These are phyloP conservation scores for Tetrapyrgos nigripes DNA, from an alignment of 1,284 basidiomycete species.

Conservation along the genomic window DNA sequence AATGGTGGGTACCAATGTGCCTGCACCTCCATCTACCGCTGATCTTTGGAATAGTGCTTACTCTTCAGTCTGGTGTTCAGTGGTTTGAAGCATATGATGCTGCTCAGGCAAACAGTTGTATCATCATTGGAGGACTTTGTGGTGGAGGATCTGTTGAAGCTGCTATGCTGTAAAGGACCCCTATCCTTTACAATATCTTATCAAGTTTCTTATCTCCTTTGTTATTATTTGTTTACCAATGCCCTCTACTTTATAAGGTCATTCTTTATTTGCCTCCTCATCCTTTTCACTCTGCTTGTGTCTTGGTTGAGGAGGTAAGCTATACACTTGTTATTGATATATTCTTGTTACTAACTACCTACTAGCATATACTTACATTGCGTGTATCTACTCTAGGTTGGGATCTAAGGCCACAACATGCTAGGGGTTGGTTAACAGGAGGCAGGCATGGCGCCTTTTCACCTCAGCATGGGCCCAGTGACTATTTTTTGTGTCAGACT, in stretches of 20 bases:
- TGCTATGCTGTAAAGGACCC: too few relatives aligned
- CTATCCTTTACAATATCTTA: too few relatives aligned
- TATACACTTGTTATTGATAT: too few relatives aligned
- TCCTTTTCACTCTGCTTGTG: too few relatives aligned
- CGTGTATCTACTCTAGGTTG: too few relatives aligned
- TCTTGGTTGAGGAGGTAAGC: too few relatives aligned
- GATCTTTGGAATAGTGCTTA: slow-evolving; percentile 30
- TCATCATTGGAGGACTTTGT: slow-evolving; percentile 46
- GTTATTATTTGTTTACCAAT: too few relatives aligned
- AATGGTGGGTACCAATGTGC: slow-evolving; percentile 16
- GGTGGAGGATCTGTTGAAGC: slow-evolving; percentile 35
- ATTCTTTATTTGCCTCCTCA: too few relatives aligned
- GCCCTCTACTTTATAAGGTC: too few relatives aligned
- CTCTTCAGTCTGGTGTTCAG: slow-evolving; percentile 42
- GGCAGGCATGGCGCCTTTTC: slow-evolving; percentile 26
- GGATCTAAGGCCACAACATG: background rate
- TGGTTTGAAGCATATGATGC: slow-evolving; percentile 42
- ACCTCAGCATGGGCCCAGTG: slow-evolving; percentile 51
- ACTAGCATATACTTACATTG: too few relatives aligned
- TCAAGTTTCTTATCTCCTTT: too few relatives aligned
- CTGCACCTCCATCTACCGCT: background rate
- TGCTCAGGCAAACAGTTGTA: slow-evolving; percentile 34
- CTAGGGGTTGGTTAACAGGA: slow-evolving; percentile 14
- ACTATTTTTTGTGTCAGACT: slow-evolving; percentile 9
- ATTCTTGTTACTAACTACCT: too few relatives aligned